Percentiles rank a stretch among this genome's conserved stretches.
Evolutionary conservation across 352 stramenopile genomes (phyloP).

Genomic region (Globisporangium alternatum): DNA sequence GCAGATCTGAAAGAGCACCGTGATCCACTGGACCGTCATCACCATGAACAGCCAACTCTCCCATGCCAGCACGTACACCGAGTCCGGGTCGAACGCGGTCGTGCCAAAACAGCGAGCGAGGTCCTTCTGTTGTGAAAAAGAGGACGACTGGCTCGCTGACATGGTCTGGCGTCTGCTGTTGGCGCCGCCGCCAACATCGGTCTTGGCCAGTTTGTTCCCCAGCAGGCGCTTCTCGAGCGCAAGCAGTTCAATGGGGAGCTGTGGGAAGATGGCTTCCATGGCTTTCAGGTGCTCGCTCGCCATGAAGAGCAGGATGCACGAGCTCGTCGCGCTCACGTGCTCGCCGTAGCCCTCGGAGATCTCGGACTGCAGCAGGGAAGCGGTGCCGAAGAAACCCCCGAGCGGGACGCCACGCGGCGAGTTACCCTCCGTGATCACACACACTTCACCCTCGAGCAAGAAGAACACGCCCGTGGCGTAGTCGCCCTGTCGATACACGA

Average conservation of each 20-base stretch:
- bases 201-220: conserved; percentile 25
- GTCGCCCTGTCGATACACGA: conserved; percentile 33
- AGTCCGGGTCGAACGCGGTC: conserved; percentile 32
- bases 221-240: conserved; percentile 25
- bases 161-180: not conserved
- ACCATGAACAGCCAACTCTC: conserved; percentile 35
- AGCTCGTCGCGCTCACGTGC: conserved; percentile 26
- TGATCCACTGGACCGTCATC: conserved; percentile 39
- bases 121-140: not conserved
- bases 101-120: not conserved
- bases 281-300: conserved; percentile 19
- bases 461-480: conserved; percentile 31
- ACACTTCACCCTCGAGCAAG: conserved; percentile 24
- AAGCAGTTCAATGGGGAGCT: conserved; percentile 16
- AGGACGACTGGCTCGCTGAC: not conserved
- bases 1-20: conserved; percentile 33
- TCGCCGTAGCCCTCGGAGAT: conserved; percentile 24
- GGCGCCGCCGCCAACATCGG: not conserved
- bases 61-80: conserved; percentile 26
- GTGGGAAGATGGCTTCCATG: conserved; percentile 26
- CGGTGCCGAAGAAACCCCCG: conserved; percentile 35
- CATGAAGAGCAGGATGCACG: conserved; percentile 33
- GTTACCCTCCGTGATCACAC: not conserved
- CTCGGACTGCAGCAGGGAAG: conserved; percentile 16
- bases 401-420: conserved; percentile 14